Evolutionary conservation across 768 basidiomycete genomes (phyloP).

Genomic region (Paxillus involutus): DNA sequence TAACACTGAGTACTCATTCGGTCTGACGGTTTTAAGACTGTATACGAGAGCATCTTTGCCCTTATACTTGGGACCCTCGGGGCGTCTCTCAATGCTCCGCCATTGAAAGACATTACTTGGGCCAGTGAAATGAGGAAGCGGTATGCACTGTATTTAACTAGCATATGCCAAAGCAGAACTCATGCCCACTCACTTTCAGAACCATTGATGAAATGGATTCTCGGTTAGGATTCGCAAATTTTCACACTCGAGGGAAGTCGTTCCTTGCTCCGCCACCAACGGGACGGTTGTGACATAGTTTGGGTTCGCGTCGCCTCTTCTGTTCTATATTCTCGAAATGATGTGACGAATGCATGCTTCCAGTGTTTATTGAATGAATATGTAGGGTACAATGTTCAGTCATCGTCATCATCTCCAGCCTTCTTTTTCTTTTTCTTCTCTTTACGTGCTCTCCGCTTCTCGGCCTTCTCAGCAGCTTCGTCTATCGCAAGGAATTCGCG

Average conservation of each 20-base stretch:
- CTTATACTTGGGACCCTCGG: slow-evolving; percentile 71
- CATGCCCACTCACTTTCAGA: slow-evolving; percentile 34
- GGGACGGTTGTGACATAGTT: neutral
- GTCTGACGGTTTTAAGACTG: slow-evolving; percentile 44
- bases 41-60: slow-evolving; percentile 63
- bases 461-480: slow-evolving; percentile 57
- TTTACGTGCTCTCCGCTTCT: slow-evolving; percentile 73
- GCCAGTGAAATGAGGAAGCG: slow-evolving; percentile 84
- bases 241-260: slow-evolving; percentile 53
- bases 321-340: neutral
- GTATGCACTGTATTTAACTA: slow-evolving; percentile 41
- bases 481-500: slow-evolving; percentile 81
- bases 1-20: neutral
- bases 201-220: slow-evolving; percentile 79
- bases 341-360: slow-evolving; percentile 1
- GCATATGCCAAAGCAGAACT: neutral
- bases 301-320: neutral
- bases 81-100: slow-evolving; percentile 65
- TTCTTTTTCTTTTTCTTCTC: slow-evolving; percentile 64
- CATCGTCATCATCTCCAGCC: slow-evolving; percentile 32
- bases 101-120: slow-evolving; percentile 83
- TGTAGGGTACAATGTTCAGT: slow-evolving; percentile 15
- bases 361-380: neutral
- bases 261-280: slow-evolving; percentile 24
- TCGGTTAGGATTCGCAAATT: slow-evolving; percentile 59